Base-by-base conservation (phyloP, 2,329 filamentous ascomycete genomes). In the Colletotrichum agaves region DNA sequence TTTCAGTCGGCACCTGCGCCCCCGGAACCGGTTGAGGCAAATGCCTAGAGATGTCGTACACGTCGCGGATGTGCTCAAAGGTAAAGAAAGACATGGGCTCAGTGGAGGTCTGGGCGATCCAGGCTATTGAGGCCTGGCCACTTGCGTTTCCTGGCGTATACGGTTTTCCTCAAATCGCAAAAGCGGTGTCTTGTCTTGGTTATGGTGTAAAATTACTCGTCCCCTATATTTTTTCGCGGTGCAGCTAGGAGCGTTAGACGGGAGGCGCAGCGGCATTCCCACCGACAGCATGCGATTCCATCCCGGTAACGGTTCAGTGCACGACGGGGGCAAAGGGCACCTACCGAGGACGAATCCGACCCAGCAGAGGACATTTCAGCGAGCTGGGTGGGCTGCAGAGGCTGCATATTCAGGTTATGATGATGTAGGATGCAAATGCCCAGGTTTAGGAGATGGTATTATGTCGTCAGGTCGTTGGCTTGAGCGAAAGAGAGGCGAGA, bases 21-120 rank as follows among this genome's bases (percentile, higher is more conserved):
- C 39, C 63, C 76, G 21, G 78, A 78, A 71, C 73, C 77, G 23
- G 76, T 80, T 46, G 80, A 81, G 63, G 74, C 80, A n/a, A 70
- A 76, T 23, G 77, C 79, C 61, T 82, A 74, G 72, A 67, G 12
- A 31, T 27, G 27, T 31, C 56, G 47, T 50, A 52, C n/a, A 61
- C 41, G 21, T 61, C 62, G 39, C 61, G 33, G 33, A 60, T 31
- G 46, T 52, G 19, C 33, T 67, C 19, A 33, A 44, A 27, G 58
- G 52, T 67, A 35, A 63, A 63, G 64, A 35, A 63, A 63, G 64
- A 47, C 60, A 64, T 41, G 19, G n/a, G 44, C 52, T 31, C 64
- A 63, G 52, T 21, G 19, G n/a, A 19, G 52, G 31, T 53, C 58
- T 43, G 60, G 60, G 52, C 50, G 37, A 49, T 23, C 27, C 31